Evolutionary conservation across 78 protist species (phyloP), one percentile per base, ranked within the genome.

Genomic region (Anaeramoeba flamelloides): DNA sequence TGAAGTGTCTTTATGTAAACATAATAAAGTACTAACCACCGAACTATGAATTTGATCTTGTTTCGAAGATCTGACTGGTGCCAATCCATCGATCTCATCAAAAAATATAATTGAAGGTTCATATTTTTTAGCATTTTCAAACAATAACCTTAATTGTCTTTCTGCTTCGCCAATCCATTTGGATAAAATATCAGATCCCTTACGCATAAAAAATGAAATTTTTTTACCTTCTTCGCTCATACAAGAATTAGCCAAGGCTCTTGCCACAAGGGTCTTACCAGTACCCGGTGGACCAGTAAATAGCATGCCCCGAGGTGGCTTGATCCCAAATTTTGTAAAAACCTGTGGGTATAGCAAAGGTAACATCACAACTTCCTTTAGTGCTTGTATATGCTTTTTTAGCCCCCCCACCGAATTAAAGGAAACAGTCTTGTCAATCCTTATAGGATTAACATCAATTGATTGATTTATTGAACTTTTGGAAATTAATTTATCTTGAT

Each of bases 171-270:
- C n/a, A n/a, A 3, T 37, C 30, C 3, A 38, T 81, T 89, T 88
- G 79, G 89, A 75, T 1, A 93, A 40, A 2, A 87, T 77, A 40
- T 92, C 95, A 0, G 92, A 84, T 36, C 97, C 98, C 40, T 94
- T 94, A 26, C 98, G 84, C 94, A 94, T 91, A 79, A 90, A 94
- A 81, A 94, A 92, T 26, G 95, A 82, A 26, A 94, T 86, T 26
- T 74, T 78, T 77, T 12, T 40, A 74, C 40, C 53, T 8, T 77
- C 77, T n/a, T n/a, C n/a, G n/a, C n/a, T n/a, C n/a, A n/a, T n/a
- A n/a, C n/a, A n/a, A n/a, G n/a, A n/a, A n/a, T 53, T 53, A 26
- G 69, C 69, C 8, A 53, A 26, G 8, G 69, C 69, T 53, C 17
- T 53, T 8, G 69, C 69, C 69, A 53, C 34, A 53, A 53, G 69